Evolutionary conservation across 1,139 yeast species (phyloP).

Genomic region (Yamadazyma dushanensis): DNA sequence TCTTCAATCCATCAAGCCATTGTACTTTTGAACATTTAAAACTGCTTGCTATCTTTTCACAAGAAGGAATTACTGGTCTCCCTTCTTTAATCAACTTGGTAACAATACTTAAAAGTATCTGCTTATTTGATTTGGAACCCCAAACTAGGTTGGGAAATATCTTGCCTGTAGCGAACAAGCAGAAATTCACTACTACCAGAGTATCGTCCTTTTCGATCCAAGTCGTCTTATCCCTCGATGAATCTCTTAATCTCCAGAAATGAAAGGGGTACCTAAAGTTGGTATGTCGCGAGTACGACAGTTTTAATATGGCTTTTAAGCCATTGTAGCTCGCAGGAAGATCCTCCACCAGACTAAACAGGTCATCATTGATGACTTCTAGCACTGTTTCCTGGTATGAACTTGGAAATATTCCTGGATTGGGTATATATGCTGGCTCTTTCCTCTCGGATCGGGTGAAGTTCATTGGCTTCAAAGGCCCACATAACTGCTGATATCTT

Average conservation of each 20-base stretch:
- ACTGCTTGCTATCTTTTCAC: constrained; percentile 21
- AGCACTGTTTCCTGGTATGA: constrained; percentile 5
- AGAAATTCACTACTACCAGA: constrained; percentile 37
- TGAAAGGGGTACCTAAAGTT: constrained; percentile 10
- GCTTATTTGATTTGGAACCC: constrained; percentile 56
- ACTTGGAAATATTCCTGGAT: constrained; percentile 4
- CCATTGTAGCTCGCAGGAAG: constrained; percentile 25
- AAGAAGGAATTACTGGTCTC: constrained; percentile 26
- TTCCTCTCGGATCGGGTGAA: constrained; percentile 3
- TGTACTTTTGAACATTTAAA: constrained; percentile 18
- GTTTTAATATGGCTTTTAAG: constrained; percentile 17
- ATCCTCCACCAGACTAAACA: constrained; percentile 4
- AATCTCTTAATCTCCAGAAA: background rate
- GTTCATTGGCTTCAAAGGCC: constrained; percentile 16
- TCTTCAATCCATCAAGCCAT: constrained; percentile 45
- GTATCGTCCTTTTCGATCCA: background rate
- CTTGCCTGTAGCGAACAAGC: constrained; percentile 41
- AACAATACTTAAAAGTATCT: constrained; percentile 36
- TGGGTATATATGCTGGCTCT: constrained; percentile 1
- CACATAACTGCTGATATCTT: constrained; percentile 36
- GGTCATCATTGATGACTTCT: constrained; percentile 12
- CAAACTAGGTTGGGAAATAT: constrained; percentile 54
- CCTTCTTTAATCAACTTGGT: constrained; percentile 40
- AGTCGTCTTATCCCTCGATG: background rate
- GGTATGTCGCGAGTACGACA: constrained; percentile 10